Percentiles rank a stretch among this genome's conserved stretches.
phyloP scores from a whole-genome alignment of 2,329 filamentous ascomycete genomes.

The Apiospora pterosperma region DNA sequence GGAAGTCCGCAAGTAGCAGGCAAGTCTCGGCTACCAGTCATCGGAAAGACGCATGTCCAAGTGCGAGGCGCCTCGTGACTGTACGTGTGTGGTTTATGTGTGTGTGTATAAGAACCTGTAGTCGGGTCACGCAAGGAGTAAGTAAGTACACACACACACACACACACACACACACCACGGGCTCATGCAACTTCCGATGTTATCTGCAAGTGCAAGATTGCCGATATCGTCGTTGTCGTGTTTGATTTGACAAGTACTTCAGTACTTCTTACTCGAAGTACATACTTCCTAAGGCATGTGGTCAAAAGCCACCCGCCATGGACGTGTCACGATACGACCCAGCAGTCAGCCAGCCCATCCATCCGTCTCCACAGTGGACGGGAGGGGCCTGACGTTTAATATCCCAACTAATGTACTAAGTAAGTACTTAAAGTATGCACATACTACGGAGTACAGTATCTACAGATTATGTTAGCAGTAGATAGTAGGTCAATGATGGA shows the following conservation, averaged over 20 bases:
- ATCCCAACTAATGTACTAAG: too few relatives aligned
- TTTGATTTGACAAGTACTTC: background rate
- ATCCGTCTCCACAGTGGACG: background rate
- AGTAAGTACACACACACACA: background rate
- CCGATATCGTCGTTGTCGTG: background rate
- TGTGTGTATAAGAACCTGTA: too few relatives aligned
- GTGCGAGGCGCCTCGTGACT: background rate
- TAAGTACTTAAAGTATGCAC: too few relatives aligned
- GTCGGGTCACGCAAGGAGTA: background rate
- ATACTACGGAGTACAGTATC: too few relatives aligned
- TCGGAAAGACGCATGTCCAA: background rate
- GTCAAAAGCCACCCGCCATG: background rate
- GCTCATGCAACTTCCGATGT: constrained; percentile 1
- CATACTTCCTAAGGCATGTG: too few relatives aligned
- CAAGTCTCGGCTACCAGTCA: background rate
- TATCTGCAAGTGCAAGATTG: constrained; percentile 1
- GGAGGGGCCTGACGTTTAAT: background rate
- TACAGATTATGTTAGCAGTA: too few relatives aligned
- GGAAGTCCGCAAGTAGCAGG: background rate
- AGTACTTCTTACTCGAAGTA: too few relatives aligned
- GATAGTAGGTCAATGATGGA: too few relatives aligned
- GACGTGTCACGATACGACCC: background rate
- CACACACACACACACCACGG: background rate
- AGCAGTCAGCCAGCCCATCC: background rate
- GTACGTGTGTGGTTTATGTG: too few relatives aligned